Evolutionary conservation across 169 alveolate species (phyloP).

Genomic region (Babesia ovis): DNA sequence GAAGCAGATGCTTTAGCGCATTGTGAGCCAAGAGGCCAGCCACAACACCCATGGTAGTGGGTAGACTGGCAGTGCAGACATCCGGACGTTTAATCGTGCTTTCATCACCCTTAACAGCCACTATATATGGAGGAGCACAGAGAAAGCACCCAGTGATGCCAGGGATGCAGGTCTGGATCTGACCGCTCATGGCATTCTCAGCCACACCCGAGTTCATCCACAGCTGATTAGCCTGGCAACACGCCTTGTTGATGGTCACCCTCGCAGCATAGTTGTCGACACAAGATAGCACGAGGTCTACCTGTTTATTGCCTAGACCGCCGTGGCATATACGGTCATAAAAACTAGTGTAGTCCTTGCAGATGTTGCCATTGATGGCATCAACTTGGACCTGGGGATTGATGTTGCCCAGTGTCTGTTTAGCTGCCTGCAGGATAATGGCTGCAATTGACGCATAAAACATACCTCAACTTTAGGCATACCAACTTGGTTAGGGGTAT

Average conservation of each 20-base stretch:
- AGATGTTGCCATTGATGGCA: slow-evolving; percentile 84
- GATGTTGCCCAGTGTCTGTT: slow-evolving; percentile 85
- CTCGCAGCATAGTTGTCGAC: slow-evolving; percentile 96
- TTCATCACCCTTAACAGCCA: slow-evolving; percentile 89
- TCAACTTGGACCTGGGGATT: slow-evolving; percentile 91
- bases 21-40: slow-evolving; percentile 94
- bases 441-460: background rate
- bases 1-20: slow-evolving; percentile 88
- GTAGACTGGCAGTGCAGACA: slow-evolving; percentile 94
- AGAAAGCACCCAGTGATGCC: slow-evolving; percentile 96
- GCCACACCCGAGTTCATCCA: slow-evolving; percentile 96
- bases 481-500: slow-evolving; percentile 89
- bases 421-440: slow-evolving; percentile 82
- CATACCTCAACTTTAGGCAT: slow-evolving; percentile 87
- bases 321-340: slow-evolving; percentile 81
- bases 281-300: slow-evolving; percentile 90
- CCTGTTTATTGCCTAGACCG: slow-evolving; percentile 74
- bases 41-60: slow-evolving; percentile 95
- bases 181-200: slow-evolving; percentile 95
- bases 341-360: slow-evolving; percentile 82
- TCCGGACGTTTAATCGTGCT: slow-evolving; percentile 89
- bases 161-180: slow-evolving; percentile 91
- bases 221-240: slow-evolving; percentile 88
- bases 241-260: slow-evolving; percentile 91
- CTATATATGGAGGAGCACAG: slow-evolving; percentile 93